Percentiles rank a stretch among this genome's conserved stretches.
Conservation (phyloP, 2,329 filamentous ascomycete genomes). For the Diplocarpon rosae region DNA sequence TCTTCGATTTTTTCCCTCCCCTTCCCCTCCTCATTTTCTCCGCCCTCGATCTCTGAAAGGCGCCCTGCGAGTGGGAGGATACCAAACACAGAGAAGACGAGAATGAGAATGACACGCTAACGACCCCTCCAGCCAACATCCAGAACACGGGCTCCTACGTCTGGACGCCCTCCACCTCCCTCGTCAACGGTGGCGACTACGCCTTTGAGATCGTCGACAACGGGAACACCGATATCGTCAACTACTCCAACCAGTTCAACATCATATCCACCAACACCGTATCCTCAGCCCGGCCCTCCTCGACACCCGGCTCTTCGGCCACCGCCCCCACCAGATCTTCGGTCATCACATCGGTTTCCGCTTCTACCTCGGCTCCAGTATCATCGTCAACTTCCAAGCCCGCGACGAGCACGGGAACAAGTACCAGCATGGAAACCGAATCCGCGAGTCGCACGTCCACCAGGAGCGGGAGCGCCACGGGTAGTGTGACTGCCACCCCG, state of each 20-base stretch:
- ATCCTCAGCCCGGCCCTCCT: not conserved
- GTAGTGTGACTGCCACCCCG: not conserved
- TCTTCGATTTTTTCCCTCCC: not conserved
- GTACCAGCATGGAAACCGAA: not conserved
- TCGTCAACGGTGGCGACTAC: conserved; percentile 14
- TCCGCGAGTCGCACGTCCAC: not conserved
- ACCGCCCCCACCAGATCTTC: not conserved
- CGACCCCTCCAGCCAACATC: conserved; percentile 10
- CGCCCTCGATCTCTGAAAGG: not conserved
- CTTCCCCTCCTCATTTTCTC: not conserved
- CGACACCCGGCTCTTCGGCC: not conserved
- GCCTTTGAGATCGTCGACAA: conserved; percentile 22
- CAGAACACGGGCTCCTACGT: conserved; percentile 16
- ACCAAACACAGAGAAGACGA: too few relatives aligned
- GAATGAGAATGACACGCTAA: not conserved
- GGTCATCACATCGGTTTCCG: not conserved
- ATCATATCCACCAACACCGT: conserved; percentile 18
- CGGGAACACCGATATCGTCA: conserved; percentile 13
- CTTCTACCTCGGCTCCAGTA: not conserved
- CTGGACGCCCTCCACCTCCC: conserved; percentile 16
- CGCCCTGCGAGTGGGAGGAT: not conserved
- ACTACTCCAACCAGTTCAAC: conserved; percentile 22
- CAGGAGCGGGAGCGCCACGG: not conserved
- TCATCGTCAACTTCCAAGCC: not conserved
- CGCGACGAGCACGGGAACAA: not conserved